Percentiles rank a stretch among this genome's conserved stretches.
These are phyloP conservation scores for Nitzschia putrida DNA, from an alignment of 108 stramenopile genomes.

Conservation along the genomic window DNA sequence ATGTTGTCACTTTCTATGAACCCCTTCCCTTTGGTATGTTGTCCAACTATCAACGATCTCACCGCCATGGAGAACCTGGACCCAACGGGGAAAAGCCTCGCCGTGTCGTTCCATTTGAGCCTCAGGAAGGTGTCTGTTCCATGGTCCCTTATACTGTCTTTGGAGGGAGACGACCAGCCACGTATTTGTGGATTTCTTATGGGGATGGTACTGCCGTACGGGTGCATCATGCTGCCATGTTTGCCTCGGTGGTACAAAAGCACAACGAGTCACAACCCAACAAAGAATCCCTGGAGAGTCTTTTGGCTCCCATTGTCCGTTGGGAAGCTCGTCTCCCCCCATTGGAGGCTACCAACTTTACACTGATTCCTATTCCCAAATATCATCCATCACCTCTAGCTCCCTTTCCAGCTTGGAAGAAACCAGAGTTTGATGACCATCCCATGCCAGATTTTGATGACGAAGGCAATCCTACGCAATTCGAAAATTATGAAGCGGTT, in stretches of 20 bases:
- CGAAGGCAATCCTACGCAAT: slow-evolving; percentile 5
- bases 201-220: slow-evolving; percentile 70
- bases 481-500: slow-evolving; percentile 43
- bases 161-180: slow-evolving; percentile 6
- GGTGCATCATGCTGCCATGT: slow-evolving; percentile 70
- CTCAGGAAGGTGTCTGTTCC: slow-evolving; percentile 39
- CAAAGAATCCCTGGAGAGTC: slow-evolving; percentile 26
- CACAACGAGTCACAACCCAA: slow-evolving; percentile 18
- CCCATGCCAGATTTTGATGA: slow-evolving; percentile 4
- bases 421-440: slow-evolving; percentile 22
- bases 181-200: slow-evolving; percentile 71
- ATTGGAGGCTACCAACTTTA: slow-evolving; percentile 13
- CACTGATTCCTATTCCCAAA: slow-evolving; percentile 44
- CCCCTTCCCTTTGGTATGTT: slow-evolving; percentile 27
- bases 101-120: slow-evolving; percentile 42
- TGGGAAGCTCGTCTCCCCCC: slow-evolving; percentile 39
- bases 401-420: slow-evolving; percentile 42
- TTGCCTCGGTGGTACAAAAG: slow-evolving; percentile 51
- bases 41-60: slow-evolving; percentile 22
- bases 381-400: slow-evolving; percentile 53
- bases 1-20: slow-evolving; percentile 29
- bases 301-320: slow-evolving; percentile 28
- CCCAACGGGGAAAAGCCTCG: slow-evolving; percentile 19
- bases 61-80: slow-evolving; percentile 12
- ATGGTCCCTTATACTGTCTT: slow-evolving; percentile 24